Evolutionary conservation across 805 yeast genomes (phyloP).

Genomic region (Suhomyces sp.): DNA sequence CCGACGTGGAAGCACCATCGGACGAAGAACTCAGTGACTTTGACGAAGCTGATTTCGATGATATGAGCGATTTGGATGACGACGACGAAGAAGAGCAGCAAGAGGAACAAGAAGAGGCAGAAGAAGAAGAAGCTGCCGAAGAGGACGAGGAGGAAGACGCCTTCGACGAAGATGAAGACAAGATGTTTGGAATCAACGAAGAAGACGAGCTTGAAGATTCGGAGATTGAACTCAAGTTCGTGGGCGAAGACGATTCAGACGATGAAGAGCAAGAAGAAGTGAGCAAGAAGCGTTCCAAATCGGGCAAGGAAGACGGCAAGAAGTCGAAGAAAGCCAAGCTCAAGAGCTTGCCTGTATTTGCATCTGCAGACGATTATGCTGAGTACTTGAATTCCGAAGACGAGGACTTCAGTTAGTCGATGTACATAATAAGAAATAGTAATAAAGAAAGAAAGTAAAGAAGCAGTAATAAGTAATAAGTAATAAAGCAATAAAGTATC

Average conservation of each 20-base stretch:
- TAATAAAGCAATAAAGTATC: not conserved
- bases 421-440: not conserved
- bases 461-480: not conserved
- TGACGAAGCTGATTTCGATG: conserved; percentile 44
- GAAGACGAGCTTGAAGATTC: conserved; percentile 23
- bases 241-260: conserved; percentile 28
- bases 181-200: conserved; percentile 21
- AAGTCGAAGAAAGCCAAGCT: conserved; percentile 53
- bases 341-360: conserved; percentile 76
- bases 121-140: conserved; percentile 24
- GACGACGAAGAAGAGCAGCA: conserved; percentile 25
- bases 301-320: conserved; percentile 24
- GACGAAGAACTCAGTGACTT: conserved; percentile 34
- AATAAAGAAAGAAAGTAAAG: too few relatives aligned
- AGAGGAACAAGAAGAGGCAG: conserved; percentile 16
- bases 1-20: conserved; percentile 58
- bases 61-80: conserved; percentile 39
- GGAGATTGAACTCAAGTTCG: conserved; percentile 14
- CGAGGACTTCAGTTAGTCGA: conserved; percentile 33
- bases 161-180: conserved; percentile 21
- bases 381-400: conserved; percentile 66
- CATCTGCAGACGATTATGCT: conserved; percentile 84
- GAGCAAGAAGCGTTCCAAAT: conserved; percentile 19
- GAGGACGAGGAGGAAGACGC: conserved; percentile 11
- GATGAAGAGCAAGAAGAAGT: conserved; percentile 20